Percentiles rank a stretch among this genome's conserved stretches.
Evolutionary conservation across 1,284 basidiomycete species (phyloP).

Genomic region (Pascua sp.): DNA sequence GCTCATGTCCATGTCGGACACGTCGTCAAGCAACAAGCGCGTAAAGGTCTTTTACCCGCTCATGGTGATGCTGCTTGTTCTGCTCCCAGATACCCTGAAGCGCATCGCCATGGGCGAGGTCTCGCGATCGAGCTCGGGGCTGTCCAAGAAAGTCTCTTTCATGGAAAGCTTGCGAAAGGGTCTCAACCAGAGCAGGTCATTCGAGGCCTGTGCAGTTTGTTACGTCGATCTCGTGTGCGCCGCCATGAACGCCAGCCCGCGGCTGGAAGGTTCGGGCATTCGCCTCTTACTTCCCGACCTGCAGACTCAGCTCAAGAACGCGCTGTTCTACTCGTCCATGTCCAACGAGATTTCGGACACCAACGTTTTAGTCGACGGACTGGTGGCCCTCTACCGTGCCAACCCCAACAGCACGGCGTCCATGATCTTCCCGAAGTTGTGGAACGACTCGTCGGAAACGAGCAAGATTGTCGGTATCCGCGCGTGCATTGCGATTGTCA

Average conservation of each 20-base stretch:
- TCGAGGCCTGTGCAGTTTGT: conserved; percentile 56
- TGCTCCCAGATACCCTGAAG: conserved; percentile 70
- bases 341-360: conserved; percentile 62
- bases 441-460: conserved; percentile 70
- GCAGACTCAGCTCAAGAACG: conserved; percentile 67
- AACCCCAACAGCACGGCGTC: conserved; percentile 61
- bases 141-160: conserved; percentile 50
- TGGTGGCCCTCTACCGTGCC: conserved; percentile 69
- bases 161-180: conserved; percentile 50
- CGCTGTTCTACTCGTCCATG: conserved; percentile 34
- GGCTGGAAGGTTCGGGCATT: conserved; percentile 59
- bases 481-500: conserved; percentile 59
- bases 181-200: conserved; percentile 29
- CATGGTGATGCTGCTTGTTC: conserved; percentile 69
- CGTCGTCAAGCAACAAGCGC: conserved; percentile 39
- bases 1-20: conserved; percentile 60
- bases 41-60: conserved; percentile 71
- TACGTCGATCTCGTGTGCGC: conserved; percentile 77
- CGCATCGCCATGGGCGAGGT: conserved; percentile 49
- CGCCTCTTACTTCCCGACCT: conserved; percentile 65
- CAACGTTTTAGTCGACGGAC: conserved; percentile 69
- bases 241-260: conserved; percentile 63
- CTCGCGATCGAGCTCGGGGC: conserved; percentile 26
- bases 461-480: conserved; percentile 74
- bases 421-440: conserved; percentile 63